Evolutionary conservation across 2,329 filamentous ascomycete species (phyloP).

Genomic region (Colletotrichum melonis): DNA sequence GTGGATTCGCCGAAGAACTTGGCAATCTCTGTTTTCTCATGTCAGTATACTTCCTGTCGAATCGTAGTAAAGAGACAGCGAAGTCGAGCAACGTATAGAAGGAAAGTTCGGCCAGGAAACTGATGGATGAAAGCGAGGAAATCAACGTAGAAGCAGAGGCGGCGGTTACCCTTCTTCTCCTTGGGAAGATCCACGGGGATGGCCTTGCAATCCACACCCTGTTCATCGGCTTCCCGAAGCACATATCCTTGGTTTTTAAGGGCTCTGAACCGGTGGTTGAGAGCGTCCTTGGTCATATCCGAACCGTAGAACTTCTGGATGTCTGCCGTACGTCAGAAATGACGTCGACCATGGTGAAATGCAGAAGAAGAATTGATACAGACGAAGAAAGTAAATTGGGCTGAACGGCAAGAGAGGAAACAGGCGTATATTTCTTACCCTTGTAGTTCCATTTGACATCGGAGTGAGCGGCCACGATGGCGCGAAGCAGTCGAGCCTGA

Average conservation of each 20-base stretch:
- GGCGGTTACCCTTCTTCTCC: constrained; percentile 52
- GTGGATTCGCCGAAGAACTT: constrained; percentile 71
- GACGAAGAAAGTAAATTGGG: not conserved
- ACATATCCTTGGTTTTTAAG: constrained; percentile 54
- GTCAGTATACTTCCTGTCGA: not conserved
- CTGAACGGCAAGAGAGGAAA: not conserved
- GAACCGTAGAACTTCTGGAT: constrained; percentile 60
- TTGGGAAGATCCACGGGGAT: constrained; percentile 50
- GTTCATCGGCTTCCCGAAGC: constrained; percentile 50
- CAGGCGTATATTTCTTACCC: constrained; percentile 56
- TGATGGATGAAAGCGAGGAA: not conserved
- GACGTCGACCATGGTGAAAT: not conserved
- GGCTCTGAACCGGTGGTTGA: constrained; percentile 64
- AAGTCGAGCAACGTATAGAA: not conserved
- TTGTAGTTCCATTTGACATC: constrained; percentile 69
- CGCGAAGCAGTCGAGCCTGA: constrained; percentile 69
- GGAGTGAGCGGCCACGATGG: constrained; percentile 68
- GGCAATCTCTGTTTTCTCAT: constrained; percentile 60
- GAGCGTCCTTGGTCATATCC: constrained; percentile 58
- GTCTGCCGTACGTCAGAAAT: constrained; percentile 47
- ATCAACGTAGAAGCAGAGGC: not conserved
- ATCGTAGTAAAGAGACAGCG: not conserved
- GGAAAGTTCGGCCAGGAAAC: not conserved
- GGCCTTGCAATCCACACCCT: constrained; percentile 55
- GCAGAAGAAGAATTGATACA: not conserved